Base-by-base conservation (phyloP, 2,329 filamentous ascomycete species). In the Eutypella sp. region DNA sequence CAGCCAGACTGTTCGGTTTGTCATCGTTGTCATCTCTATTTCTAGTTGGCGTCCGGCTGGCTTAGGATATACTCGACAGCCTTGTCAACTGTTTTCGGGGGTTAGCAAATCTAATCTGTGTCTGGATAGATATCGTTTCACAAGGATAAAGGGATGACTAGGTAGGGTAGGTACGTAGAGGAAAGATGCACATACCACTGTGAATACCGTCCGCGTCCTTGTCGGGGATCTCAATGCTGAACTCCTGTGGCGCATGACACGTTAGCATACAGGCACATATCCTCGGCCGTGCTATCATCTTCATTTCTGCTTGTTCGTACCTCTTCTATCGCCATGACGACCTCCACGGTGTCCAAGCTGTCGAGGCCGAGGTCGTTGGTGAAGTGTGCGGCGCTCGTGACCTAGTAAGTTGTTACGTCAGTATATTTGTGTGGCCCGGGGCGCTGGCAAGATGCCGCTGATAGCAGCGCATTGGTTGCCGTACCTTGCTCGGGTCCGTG, bases 251-350 rank as follows among this genome's bases (percentile, higher is more conserved):
- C n/a, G n/a, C n/a, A 46, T 47, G 56, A 58, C 40, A 53, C 40
- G 53, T 68, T 45, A 64, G 57, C n/a, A 15, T n/a, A n/a, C n/a
- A n/a, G n/a, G n/a, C n/a, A n/a, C n/a, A n/a, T n/a, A n/a, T n/a
- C n/a, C n/a, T n/a, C n/a, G n/a, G n/a, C n/a, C n/a, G n/a, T n/a
- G n/a, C n/a, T n/a, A n/a, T n/a, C n/a, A n/a, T n/a, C n/a, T n/a
- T n/a, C n/a, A n/a, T n/a, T n/a, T n/a, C n/a, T n/a, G n/a, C n/a
- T n/a, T n/a, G n/a, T 20, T 34, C 70, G 55, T 72, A 90, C 87
- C 84, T 99, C 93, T 81, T 99, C 93, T 73, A 99, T 97, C 57
- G 93, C 93, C 93, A 99, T 99, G 62, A 99, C 93, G 57, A 99
- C 93, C 79, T 99, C 93, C 54, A 99, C 93, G 54, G 93, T 96